phyloP scores from a whole-genome alignment of 202 grass and related monocot genomes.

The Dendrocalamus latiflorus region DNA sequence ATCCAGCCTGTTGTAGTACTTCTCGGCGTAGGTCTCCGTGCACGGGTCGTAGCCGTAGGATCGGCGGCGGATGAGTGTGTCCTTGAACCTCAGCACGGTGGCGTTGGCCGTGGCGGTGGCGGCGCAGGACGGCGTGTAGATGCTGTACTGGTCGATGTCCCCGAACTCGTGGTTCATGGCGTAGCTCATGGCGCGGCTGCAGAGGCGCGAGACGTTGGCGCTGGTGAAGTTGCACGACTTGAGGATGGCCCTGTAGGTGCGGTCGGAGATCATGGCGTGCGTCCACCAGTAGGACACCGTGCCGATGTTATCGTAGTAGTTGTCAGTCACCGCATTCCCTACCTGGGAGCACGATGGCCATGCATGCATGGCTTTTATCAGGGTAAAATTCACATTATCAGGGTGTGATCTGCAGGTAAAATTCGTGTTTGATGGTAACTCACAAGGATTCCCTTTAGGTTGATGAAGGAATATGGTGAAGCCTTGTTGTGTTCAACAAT shows the following conservation, averaged over 20 bases:
- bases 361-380: not conserved
- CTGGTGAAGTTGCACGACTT: constrained; percentile 77
- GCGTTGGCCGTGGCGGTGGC: constrained; percentile 30
- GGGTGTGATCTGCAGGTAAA: not conserved
- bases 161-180: constrained; percentile 98
- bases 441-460: constrained; percentile 87
- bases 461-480: constrained; percentile 59
- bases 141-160: constrained; percentile 98
- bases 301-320: constrained; percentile 93
- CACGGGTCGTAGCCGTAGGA: constrained; percentile 87
- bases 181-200: constrained; percentile 63
- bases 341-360: constrained; percentile 36
- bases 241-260: constrained; percentile 72
- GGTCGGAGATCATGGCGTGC: constrained; percentile 94
- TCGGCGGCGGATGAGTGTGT: constrained; percentile 57
- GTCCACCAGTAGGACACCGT: constrained; percentile 98
- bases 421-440: constrained; percentile 16
- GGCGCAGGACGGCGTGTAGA: constrained; percentile 81
- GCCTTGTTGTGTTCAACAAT: constrained; percentile 77
- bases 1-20: constrained; percentile 74
- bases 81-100: constrained; percentile 61
- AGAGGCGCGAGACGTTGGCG: constrained; percentile 44
- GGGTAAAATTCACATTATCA: not conserved
- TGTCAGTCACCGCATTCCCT: constrained; percentile 92
- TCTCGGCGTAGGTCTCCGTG: constrained; percentile 89